phyloP scores from a whole-genome alignment of 371 early-diverging fungal species.

The Mortierella sp. region DNA sequence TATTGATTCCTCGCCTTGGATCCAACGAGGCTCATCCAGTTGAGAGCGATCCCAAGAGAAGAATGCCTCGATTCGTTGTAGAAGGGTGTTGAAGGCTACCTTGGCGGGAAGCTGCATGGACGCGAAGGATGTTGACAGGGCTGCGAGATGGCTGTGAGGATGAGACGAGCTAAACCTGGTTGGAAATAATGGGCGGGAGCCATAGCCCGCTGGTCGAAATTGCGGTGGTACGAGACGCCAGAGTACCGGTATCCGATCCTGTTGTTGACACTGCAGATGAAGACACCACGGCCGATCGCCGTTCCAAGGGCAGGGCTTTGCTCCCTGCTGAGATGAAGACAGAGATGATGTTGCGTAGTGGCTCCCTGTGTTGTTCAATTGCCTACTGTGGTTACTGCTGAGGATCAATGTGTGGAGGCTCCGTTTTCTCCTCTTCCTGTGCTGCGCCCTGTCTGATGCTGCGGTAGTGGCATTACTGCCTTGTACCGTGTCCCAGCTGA shows the following conservation, averaged over 20 bases:
- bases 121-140: conserved; percentile 1
- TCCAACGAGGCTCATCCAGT: not conserved
- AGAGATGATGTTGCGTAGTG: not conserved
- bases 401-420: not conserved
- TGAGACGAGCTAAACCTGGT: not conserved
- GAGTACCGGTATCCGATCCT: conserved; percentile 21
- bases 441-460: not conserved
- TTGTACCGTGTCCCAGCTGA: not conserved
- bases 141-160: not conserved
- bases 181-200: not conserved
- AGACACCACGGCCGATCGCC: conserved; percentile 42
- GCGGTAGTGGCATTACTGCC: not conserved
- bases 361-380: not conserved
- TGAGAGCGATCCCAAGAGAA: not conserved
- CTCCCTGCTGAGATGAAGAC: not conserved
- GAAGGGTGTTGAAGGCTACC: not conserved
- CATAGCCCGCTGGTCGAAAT: not conserved
- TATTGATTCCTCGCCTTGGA: not conserved
- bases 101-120: conserved; percentile 14
- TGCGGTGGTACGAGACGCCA: conserved; percentile 24
- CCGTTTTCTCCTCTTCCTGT: conserved; percentile 32
- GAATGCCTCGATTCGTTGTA: conserved; percentile 4
- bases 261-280: conserved; percentile 25
- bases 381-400: not conserved
- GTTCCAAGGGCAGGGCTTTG: conserved; percentile 36